phyloP scores from a whole-genome alignment of 176 grass and related monocot genomes.

The Miscanthus lutarioriparius region DNA sequence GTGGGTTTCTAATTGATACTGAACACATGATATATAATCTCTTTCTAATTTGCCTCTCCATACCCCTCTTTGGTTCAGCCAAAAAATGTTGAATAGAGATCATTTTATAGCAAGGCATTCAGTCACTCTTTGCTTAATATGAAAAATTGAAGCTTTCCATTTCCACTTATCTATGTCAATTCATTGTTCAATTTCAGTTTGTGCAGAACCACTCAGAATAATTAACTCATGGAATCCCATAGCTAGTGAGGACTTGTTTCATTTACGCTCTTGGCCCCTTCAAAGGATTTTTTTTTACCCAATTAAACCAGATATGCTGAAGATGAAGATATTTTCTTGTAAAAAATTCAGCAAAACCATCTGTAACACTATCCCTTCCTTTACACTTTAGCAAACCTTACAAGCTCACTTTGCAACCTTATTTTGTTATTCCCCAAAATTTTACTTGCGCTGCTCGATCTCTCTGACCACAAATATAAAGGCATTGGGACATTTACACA shows the following conservation, averaged over 20 bases:
- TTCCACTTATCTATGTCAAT: background rate
- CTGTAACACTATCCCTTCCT: background rate
- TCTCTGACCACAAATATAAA: background rate
- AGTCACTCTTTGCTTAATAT: background rate
- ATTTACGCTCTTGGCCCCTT: background rate
- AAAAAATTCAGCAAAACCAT: background rate
- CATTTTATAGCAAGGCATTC: background rate
- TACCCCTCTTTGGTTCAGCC: background rate
- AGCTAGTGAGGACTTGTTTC: background rate
- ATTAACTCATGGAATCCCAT: background rate
- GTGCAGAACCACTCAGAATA: background rate
- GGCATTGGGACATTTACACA: background rate
- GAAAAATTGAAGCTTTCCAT: background rate
- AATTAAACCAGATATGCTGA: slow-evolving; percentile 24
- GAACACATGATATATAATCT: background rate
- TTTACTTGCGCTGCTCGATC: slow-evolving; percentile 4
- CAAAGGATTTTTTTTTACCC: background rate
- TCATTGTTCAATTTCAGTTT: background rate
- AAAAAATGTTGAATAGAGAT: background rate
- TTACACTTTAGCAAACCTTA: slow-evolving; percentile 5
- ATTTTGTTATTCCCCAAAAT: background rate
- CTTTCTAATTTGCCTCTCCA: background rate
- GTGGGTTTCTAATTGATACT: background rate
- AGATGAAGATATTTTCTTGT: background rate
- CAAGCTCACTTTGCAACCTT: slow-evolving; percentile 1